These are phyloP conservation scores for Cordyceps farinosa DNA, from an alignment of 2,329 filamentous ascomycete genomes.

Conservation along the genomic window DNA sequence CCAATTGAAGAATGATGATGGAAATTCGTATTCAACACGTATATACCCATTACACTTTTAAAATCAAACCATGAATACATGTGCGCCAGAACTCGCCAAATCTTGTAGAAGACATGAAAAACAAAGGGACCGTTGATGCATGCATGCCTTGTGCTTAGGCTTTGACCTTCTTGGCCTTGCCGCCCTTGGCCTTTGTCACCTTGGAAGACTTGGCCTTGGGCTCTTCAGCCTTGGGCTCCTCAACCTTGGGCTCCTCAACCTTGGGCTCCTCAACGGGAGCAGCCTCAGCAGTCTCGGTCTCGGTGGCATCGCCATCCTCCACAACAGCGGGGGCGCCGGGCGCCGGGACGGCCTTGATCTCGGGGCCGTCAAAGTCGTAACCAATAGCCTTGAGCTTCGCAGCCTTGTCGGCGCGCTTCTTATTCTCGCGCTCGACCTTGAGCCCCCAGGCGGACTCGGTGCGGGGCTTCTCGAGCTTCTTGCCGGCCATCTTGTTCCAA, in stretches of 20 bases:
- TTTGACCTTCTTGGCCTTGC: conserved; percentile 38
- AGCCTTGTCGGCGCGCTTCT: conserved; percentile 63
- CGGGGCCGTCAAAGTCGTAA: conserved; percentile 76
- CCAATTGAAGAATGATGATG: not conserved
- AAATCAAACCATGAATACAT: conserved; percentile 11
- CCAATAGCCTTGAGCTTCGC: conserved; percentile 75
- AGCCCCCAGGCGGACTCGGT: conserved; percentile 75
- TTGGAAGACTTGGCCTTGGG: conserved; percentile 30
- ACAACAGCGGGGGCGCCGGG: conserved; percentile 36
- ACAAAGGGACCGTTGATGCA: conserved; percentile 12
- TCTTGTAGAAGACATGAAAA: conserved; percentile 15
- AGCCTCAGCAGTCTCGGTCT: conserved; percentile 37
- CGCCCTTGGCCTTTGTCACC: conserved; percentile 36
- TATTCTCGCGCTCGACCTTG: conserved; percentile 69
- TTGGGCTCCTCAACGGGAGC: conserved; percentile 26
- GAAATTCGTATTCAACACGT: conserved; percentile 15
- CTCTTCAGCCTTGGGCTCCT: conserved; percentile 33
- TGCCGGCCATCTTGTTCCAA: conserved; percentile 80
- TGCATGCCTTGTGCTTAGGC: conserved; percentile 27
- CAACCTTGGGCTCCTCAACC: conserved; percentile 31
- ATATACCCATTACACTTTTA: conserved; percentile 12
- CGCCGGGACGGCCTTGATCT: conserved; percentile 56
- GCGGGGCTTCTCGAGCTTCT: conserved; percentile 67
- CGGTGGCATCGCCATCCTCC: conserved; percentile 26
- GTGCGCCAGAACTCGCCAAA: conserved; percentile 16